Conservation (phyloP, 2,329 filamentous ascomycete species). For the Diaporthe batatas region DNA sequence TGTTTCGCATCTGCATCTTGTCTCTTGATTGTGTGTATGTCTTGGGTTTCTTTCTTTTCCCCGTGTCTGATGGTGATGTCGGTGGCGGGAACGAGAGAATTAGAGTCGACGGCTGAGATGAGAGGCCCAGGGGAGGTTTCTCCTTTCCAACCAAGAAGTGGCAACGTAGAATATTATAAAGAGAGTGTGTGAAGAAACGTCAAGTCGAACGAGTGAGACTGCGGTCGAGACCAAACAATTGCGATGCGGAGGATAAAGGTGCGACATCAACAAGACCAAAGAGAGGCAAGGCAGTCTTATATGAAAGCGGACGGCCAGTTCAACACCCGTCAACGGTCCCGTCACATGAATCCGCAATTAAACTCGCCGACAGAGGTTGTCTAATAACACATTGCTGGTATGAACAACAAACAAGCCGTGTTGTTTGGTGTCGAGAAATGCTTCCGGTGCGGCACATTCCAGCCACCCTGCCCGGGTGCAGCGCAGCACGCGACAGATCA, state of each 20-base stretch:
- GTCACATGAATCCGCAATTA: constrained; percentile 34
- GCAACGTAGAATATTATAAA: constrained; percentile 40
- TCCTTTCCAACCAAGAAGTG: neutral
- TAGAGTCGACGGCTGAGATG: no score
- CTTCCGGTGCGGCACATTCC: constrained; percentile 21
- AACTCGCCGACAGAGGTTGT: constrained; percentile 5
- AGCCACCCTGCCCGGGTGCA: neutral
- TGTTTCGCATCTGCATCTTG: constrained; percentile 51
- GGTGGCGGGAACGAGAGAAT: neutral
- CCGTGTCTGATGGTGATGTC: neutral
- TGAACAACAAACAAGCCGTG: constrained; percentile 30
- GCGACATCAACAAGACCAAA: neutral
- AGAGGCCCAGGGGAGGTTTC: no score
- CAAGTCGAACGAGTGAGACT: constrained; percentile 36
- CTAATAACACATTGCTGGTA: constrained; percentile 31
- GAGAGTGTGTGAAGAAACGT: constrained; percentile 41
- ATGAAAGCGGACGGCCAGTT: constrained; percentile 4
- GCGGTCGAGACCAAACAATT: constrained; percentile 27
- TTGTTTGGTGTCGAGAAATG: constrained; percentile 34
- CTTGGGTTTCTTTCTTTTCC: neutral
- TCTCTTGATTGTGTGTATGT: neutral
- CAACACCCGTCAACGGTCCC: neutral
- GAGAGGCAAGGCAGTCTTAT: constrained; percentile 6
- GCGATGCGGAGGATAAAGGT: constrained; percentile 16
- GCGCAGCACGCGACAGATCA: constrained; percentile 9